Base-by-base conservation (phyloP, 768 basidiomycete genomes). In the Suillus discolor region DNA sequence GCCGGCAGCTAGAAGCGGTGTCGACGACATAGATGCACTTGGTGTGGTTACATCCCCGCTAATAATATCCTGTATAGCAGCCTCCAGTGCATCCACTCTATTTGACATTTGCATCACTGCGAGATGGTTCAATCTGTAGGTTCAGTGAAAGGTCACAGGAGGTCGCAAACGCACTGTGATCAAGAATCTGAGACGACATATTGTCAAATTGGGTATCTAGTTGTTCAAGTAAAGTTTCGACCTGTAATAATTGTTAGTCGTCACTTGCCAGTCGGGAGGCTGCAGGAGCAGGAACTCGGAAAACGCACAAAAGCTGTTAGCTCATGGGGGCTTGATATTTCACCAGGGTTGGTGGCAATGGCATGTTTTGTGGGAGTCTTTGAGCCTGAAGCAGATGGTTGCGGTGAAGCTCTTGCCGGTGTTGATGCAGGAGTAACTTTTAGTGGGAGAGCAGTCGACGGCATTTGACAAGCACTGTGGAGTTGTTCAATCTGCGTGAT, bases 51-150 rank as follows among this genome's bases (percentile, higher is more conserved):
- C 76, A 66, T 91, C 92, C 36, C 87, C 88, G 67, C 89, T 92
- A 73, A 97, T 95, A 57, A 97, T 92, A 72, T 97, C 95, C 70
- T 96, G 93, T 63, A 97, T 96, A 13, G 95, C 88, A 20, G 88
- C 88, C 73, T 97, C 96, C 38, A 97, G 82, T 20, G 92, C 86
- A 71, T 97, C 95, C 25, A 97, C 95, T 53, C 96, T 86, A 45
- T 87, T 85, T 1, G 95, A 96, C 96, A 97, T 97, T 71, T 94
- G 91, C 63, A 80, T 86, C 96, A 97, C 96, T 97, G 73, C 42
- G 25, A 61, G 62, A 28, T 65, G 64, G 47, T 68, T 60, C 65
- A 66, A 41, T 18, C 59, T 18, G 25, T 59, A 38, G 47, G 31
- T 47, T 62, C 49, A 47, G 57, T 44, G 62, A 68, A 13, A 54